Base-by-base conservation (phyloP, 2,329 filamentous ascomycete genomes). In the Pseudomassariella vexata region DNA sequence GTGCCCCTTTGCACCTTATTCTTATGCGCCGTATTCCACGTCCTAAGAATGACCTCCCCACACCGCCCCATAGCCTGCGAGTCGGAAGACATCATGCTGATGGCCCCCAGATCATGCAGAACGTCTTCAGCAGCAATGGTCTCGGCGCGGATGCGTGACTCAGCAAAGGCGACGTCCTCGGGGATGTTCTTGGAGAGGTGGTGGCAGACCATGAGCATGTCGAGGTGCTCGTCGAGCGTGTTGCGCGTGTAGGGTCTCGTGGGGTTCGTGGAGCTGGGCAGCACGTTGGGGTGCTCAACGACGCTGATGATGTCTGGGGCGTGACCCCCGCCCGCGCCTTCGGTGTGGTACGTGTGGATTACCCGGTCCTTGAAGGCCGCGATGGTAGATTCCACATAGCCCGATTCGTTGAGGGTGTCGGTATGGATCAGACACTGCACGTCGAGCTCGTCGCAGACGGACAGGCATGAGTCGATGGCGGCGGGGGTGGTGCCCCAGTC, bases 171-270 rank as follows among this genome's bases (percentile, higher is more conserved):
- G 10, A 96, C 83, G 55, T 96, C 90, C 63, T 96, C 90, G 36
- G 89, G 86, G 38, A 95, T 95, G 59, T 95, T 81, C 59, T 85
- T 86, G 32, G 81, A 88, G 8, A 96, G 68, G 53, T 96, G 90
- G 59, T 96, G 90, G 66, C 90, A 96, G 22, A 95, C 87, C 90
- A 95, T 95, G 28, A 95, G 67, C 90, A 96, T 96, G 63, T 96
- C 90, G 10, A 95, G 75, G 61, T 96, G 90, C 60, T 96, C 90
- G 52, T 95, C 90, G 0, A 96, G 73, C 0, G 90, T 96, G 65
- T 96, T 95, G 44, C 73, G 70, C 2, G 90, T 96, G 59, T 80
- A 95, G 1, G 90, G 90, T 3, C 89, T 72, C 2, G 90, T 96
- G 0, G 90, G 90, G 56, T 95, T 96, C 0, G 90, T 96, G 28